These are phyloP conservation scores for Colletotrichum navitas DNA, from an alignment of 2,329 filamentous ascomycete genomes.

Conservation along the genomic window DNA sequence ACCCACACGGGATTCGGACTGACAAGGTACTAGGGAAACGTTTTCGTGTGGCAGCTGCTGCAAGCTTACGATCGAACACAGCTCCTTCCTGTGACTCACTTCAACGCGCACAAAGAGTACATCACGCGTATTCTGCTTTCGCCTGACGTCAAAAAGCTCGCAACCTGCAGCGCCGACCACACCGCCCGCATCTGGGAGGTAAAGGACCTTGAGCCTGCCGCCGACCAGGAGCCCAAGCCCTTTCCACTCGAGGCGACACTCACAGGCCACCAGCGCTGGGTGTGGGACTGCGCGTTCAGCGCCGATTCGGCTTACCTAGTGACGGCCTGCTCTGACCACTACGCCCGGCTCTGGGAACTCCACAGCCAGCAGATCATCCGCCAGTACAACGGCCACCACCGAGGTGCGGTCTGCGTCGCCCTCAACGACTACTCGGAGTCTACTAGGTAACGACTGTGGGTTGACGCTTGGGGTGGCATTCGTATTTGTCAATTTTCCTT, in stretches of 20 bases:
- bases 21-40: slow-evolving; percentile 76
- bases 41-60: slow-evolving; percentile 96
- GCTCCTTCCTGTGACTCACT: slow-evolving; percentile 87
- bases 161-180: slow-evolving; percentile 94
- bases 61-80: slow-evolving; percentile 86
- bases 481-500: slow-evolving; percentile 21
- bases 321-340: slow-evolving; percentile 93
- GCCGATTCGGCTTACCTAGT: slow-evolving; percentile 94
- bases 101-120: slow-evolving; percentile 91
- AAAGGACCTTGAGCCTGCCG: slow-evolving; percentile 70
- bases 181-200: slow-evolving; percentile 97
- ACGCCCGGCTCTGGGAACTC: slow-evolving; percentile 91
- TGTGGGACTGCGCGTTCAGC: slow-evolving; percentile 97
- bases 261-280: slow-evolving; percentile 93
- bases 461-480: slow-evolving; percentile 13
- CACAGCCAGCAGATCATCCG: slow-evolving; percentile 88
- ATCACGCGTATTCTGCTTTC: slow-evolving; percentile 93
- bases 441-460: slow-evolving; percentile 44
- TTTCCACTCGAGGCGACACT: slow-evolving; percentile 89
- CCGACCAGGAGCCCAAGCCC: slow-evolving; percentile 62
- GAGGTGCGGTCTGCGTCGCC: slow-evolving; percentile 91
- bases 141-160: slow-evolving; percentile 92
- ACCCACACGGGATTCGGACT: neutral
- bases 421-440: slow-evolving; percentile 85
- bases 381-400: slow-evolving; percentile 95